Evolutionary conservation across 805 yeast species (phyloP), one percentile per base, ranked within the genome.

Genomic region (Sugiyamaella marilandica): DNA sequence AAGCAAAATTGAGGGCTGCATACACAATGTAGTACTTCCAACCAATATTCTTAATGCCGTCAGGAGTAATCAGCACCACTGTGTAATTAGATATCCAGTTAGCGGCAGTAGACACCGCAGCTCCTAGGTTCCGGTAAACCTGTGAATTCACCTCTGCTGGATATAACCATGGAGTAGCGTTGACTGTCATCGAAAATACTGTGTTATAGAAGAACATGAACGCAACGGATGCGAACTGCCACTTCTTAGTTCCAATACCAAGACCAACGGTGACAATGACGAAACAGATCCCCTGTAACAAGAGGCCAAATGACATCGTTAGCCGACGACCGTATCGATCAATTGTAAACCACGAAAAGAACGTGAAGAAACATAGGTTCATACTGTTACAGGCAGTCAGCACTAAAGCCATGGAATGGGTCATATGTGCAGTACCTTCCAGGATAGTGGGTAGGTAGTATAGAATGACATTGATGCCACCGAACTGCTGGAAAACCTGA

Each of bases 401-500:
- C 49, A 82, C 71, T 58, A 82, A 76, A 32, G 82, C 72, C 64
- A 74, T 80, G 5, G 84, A 74, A 63, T 80, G 82, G 39, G 65
- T 60, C 66, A 82, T 69, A 13, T 34, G 47, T 14, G 48, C 47
- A 11, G 53, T 19, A 19, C 24, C 21, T 11, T 39, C 31, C 21
- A 49, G 47, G 26, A 52, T 48, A 37, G 44, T 48, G 5, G 52
- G 52, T 46, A 53, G 21, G 60, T 83, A 83, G 71, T 82, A 83
- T 58, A 82, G 81, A 58, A 83, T 82, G 47, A 85, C 85, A 60
- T 83, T 83, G 70, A 85, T 80, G 61, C 88, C 88, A 49, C 85
- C 79, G 61, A 83, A 77, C 67, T 83, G 87, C 70, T 81, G 85
- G 77, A 81, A 80, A 61, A 82, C 39, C 49, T 44, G 26, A 5